Base-by-base conservation (phyloP, 257 asterid genomes). In the Coffea canephora region DNA sequence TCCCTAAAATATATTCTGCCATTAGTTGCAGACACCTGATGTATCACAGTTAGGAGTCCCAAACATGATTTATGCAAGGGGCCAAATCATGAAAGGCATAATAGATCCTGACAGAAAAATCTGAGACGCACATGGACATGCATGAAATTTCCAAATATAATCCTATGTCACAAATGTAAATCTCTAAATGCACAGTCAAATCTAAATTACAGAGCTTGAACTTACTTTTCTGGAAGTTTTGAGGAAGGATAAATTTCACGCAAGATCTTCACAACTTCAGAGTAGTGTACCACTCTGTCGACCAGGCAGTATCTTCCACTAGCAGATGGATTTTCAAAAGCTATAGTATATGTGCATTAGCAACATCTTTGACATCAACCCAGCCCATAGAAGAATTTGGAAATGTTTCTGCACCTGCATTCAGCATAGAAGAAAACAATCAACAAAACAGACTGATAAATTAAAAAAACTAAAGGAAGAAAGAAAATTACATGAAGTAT, bases 311-410 rank as follows among this genome's bases (percentile, higher is more conserved):
- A 91, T 81, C 97, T 87, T 73, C 97, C 97, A 78, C 80, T 85
- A 73, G 97, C 97, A 0, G 86, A 83, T 65, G 91, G 88, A 71
- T 87, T 89, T 85, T 93, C 97, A 67, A 76, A 88, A 39, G 93
- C 97, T 12, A 31, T 31, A 89, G 82, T 84, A 93, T 83, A 76
- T 93, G 97, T 39, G 97, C 95, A 61, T 86, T 79, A 12, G 95
- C 97, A 45, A 91, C 97, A 80, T 93, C 97, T 79, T 79, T 90
- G 14, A 93, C 97, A 72, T 91, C 81, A 9, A 90, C 89, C 97
- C 94, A 89, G 62, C 95, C 91, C 77, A 76, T 52, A 21, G 87
- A 65, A 43, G 79, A 71, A 79, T 90, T 89, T 64, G 90, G 79
- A 57, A 31, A 82, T 73, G 82, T 71, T 67, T 73, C 79, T 10